Conservation (phyloP, 2,329 filamentous ascomycete genomes). For the Calonectria crousiana region DNA sequence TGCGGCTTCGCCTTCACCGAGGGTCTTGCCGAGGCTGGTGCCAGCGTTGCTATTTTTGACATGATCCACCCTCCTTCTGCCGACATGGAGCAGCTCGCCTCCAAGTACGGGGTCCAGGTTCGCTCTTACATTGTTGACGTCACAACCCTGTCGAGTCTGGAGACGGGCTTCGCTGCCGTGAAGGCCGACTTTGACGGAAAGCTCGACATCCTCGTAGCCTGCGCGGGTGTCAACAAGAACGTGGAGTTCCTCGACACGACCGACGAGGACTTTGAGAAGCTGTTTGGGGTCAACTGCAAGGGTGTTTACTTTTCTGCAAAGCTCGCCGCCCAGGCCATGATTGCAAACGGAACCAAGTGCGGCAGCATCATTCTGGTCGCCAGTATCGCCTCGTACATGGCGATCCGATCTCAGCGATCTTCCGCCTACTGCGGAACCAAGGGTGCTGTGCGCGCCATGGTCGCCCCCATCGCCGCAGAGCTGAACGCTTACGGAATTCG, state of each 20-base stretch:
- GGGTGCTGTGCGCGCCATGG: conserved; percentile 43
- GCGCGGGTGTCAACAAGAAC: conserved; percentile 67
- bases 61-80: conserved; percentile 63
- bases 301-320: conserved; percentile 71
- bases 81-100: conserved; percentile 57
- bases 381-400: conserved; percentile 65
- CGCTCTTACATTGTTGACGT: conserved; percentile 65
- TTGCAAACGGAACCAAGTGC: conserved; percentile 60
- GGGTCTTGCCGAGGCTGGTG: conserved; percentile 70
- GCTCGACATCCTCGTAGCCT: conserved; percentile 69
- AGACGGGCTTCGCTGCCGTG: conserved; percentile 60
- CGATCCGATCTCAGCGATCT: conserved; percentile 60
- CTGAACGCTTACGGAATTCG: conserved; percentile 55
- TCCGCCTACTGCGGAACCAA: conserved; percentile 48
- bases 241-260: conserved; percentile 72
- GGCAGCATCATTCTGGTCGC: conserved; percentile 67
- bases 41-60: conserved; percentile 69
- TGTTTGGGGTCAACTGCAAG: conserved; percentile 76
- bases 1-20: conserved; percentile 72
- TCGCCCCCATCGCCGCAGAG: conserved; percentile 42
- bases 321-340: conserved; percentile 63
- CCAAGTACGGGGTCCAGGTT: conserved; percentile 55
- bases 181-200: conserved; percentile 59
- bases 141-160: conserved; percentile 61
- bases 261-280: conserved; percentile 72